Evolutionary conservation across 495 filamentous ascomycete species (phyloP), one percentile per base, ranked within the genome.

Genomic region (Annulohypoxylon maeteangense): DNA sequence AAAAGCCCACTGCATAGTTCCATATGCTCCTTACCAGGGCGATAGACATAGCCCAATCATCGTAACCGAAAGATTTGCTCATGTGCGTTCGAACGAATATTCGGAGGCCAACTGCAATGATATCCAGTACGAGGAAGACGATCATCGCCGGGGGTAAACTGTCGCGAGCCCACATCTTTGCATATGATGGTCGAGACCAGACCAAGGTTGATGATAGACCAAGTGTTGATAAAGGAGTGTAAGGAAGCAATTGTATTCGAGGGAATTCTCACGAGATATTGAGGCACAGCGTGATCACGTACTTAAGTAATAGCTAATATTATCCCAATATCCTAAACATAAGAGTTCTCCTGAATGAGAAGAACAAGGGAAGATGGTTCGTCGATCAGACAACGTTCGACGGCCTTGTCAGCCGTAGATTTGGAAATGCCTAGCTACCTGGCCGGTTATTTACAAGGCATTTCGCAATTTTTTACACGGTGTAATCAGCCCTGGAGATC

Each of bases 91-190:
- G 54, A 27, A 57, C 54, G 54, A 57, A 57, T 6, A 31, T 12
- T 32, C 54, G 36, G 18, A 57, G 27, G 25, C 32, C 54, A n/a
- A 57, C 54, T 1, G 54, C 54, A 23, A 57, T 57, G 31, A 57
- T 25, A 12, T 57, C 32, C 18, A 57, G 32, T 2, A 57, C 54
- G 7, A 57, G 34, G 20, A 57, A 57, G 32, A 22, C 20, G 20
- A 38, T 38, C 34, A 57, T 57, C 34, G 34, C 54, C 34, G 54
- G 54, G 31, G 54, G 54, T 57, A 57, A 57, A 25, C 54, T 57
- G 54, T 57, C 54, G 31, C 54, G 50, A 54, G 50, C 50, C 50
- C 50, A 54, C 50, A 54, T 54, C 29, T 32, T 54, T 54, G 50
- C 50, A 54, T 34, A 20, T 54, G 12, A 18, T 10, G n/a, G 11